A percentile compares a stretch with the other conserved stretches of the same genome.
Conservation (phyloP, 352 stramenopile genomes). For the Globisporangium apiculatum region DNA sequence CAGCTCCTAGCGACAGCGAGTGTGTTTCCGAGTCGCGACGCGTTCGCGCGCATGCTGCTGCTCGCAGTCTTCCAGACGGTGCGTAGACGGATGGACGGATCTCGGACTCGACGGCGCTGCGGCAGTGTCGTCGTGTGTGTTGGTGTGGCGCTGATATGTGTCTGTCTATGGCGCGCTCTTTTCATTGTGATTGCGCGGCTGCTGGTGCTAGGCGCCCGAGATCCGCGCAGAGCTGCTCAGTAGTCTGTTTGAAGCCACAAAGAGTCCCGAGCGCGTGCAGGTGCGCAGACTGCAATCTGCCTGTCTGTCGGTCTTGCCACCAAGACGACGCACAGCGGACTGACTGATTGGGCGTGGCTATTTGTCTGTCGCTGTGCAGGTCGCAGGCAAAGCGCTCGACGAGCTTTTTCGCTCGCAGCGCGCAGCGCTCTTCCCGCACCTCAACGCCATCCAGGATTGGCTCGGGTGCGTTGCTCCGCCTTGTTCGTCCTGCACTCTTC, state of each 20-base stretch:
- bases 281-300: background rate
- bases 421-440: slow-evolving; percentile 25
- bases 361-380: background rate
- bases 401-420: slow-evolving; percentile 22
- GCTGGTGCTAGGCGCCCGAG: slow-evolving; percentile 29
- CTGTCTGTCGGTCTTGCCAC: too few species aligned
- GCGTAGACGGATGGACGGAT: background rate
- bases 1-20: background rate
- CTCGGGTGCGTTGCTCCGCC: slow-evolving; percentile 25
- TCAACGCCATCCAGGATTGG: slow-evolving; percentile 65
- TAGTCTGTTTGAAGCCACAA: slow-evolving; percentile 30
- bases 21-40: slow-evolving; percentile 2
- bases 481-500: slow-evolving; percentile 1
- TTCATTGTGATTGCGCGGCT: too few species aligned
- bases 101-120: background rate
- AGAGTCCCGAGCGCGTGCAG: slow-evolving; percentile 5
- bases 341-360: background rate
- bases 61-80: slow-evolving; percentile 17
- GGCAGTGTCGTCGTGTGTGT: background rate
- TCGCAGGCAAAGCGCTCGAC: slow-evolving; percentile 14
- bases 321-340: background rate
- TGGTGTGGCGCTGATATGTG: background rate
- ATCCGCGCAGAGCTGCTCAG: slow-evolving; percentile 42
- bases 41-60: slow-evolving; percentile 9
- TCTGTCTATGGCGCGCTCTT: too few species aligned